Evolutionary conservation across 306 rosid genomes (phyloP).

Genomic region (Fragaria vesca): DNA sequence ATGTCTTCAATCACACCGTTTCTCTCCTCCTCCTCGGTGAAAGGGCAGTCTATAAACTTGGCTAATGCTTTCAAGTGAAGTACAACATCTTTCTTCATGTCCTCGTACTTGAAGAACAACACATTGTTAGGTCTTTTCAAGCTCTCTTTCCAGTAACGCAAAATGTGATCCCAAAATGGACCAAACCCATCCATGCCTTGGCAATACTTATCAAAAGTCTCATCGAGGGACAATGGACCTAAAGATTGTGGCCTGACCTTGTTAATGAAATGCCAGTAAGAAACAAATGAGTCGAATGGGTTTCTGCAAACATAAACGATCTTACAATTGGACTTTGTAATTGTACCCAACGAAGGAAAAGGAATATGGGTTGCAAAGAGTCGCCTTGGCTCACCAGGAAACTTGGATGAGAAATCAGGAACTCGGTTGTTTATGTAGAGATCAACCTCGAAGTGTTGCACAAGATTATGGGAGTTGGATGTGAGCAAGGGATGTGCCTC

Average conservation of each 20-base stretch:
- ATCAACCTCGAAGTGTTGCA: no score
- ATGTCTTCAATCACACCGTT: constrained; percentile 37
- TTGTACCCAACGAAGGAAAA: constrained; percentile 6
- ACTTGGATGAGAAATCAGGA: constrained; percentile 35
- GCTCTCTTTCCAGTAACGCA: constrained; percentile 54
- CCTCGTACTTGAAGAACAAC: constrained; percentile 52
- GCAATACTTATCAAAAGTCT: constrained; percentile 48
- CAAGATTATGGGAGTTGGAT: no score
- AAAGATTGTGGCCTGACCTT: constrained; percentile 12
- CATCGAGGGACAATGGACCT: constrained; percentile 27
- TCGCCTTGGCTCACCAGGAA: constrained; percentile 30
- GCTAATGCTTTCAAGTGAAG: constrained; percentile 39
- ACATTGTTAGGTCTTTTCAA: constrained; percentile 38
- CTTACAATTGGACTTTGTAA: constrained; percentile 20
- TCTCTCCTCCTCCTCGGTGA: constrained; percentile 43
- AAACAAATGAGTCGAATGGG: constrained; percentile 52
- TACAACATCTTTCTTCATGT: constrained; percentile 34
- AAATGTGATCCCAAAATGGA: constrained; percentile 13
- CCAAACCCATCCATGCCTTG: constrained; percentile 26
- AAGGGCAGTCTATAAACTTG: constrained; percentile 37
- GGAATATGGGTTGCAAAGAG: constrained; percentile 58
- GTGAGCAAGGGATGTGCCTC: no score
- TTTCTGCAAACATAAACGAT: constrained; percentile 53
- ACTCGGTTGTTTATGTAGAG: no score
- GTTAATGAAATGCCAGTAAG: constrained; percentile 34